These are phyloP conservation scores for Canavalia ensiformis DNA, from an alignment of 306 rosid genomes.

Conservation along the genomic window DNA sequence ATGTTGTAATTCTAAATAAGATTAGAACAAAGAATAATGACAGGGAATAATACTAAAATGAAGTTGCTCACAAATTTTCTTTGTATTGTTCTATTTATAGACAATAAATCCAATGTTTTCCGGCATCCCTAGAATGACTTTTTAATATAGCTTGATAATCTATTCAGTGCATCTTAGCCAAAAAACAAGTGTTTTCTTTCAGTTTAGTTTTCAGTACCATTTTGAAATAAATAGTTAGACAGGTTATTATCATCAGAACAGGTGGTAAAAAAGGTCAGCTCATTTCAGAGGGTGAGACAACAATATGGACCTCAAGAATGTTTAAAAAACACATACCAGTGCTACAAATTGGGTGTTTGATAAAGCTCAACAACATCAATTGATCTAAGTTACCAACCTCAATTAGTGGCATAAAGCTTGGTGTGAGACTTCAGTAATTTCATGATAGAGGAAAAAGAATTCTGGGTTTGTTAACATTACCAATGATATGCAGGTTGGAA, in stretches of 20 bases:
- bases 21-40: not conserved
- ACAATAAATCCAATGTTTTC: not conserved
- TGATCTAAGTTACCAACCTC: too few relatives aligned
- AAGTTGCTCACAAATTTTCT: too few relatives aligned
- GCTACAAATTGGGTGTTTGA: too few relatives aligned
- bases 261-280: not conserved
- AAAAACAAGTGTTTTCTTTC: slow-evolving; percentile 2
- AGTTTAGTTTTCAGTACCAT: slow-evolving; percentile 16
- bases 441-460: slow-evolving; percentile 29
- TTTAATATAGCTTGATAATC: slow-evolving; percentile 13
- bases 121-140: slow-evolving; percentile 14
- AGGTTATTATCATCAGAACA: not conserved
- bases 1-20: not conserved
- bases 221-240: slow-evolving; percentile 22
- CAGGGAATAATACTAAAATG: too few relatives aligned
- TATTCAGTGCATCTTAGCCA: slow-evolving; percentile 9
- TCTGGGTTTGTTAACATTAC: slow-evolving; percentile 57
- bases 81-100: too few relatives aligned
- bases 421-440: slow-evolving; percentile 36
- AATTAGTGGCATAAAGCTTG: slow-evolving; percentile 30
- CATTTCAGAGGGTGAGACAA: not conserved
- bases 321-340: not conserved
- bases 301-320: not conserved
- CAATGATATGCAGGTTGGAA: slow-evolving; percentile 69
- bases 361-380: too few relatives aligned